phyloP scores from a whole-genome alignment of 768 basidiomycete species.

The Gloeophyllum trabeum region DNA sequence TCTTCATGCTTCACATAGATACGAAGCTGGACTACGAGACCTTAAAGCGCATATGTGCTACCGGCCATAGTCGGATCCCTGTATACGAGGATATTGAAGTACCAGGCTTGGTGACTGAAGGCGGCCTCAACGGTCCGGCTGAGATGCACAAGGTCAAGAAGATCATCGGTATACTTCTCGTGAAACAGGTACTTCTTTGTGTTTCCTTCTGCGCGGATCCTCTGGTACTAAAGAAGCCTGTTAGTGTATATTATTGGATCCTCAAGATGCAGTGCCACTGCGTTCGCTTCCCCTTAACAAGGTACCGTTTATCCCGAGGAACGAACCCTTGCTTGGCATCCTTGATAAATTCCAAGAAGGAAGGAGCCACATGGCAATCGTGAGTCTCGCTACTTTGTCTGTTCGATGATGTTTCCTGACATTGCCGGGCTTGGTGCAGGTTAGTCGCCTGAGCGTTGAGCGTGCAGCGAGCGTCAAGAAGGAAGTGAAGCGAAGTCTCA shows the following conservation, averaged over 20 bases:
- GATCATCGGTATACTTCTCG: constrained; percentile 78
- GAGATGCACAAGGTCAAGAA: constrained; percentile 53
- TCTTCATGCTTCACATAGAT: constrained; percentile 85
- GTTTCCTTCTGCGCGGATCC: not conserved
- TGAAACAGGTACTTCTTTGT: constrained; percentile 49
- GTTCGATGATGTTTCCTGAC: not conserved
- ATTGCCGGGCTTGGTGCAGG: too few relatives aligned
- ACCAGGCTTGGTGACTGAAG: constrained; percentile 2
- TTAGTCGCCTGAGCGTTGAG: constrained; percentile 20
- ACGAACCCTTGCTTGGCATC: constrained; percentile 76
- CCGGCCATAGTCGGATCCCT: constrained; percentile 13
- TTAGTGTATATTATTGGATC: constrained; percentile 72
- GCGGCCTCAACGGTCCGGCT: constrained; percentile 1
- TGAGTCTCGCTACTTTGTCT: constrained; percentile 48
- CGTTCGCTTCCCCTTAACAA: constrained; percentile 79
- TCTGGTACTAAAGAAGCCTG: not conserved
- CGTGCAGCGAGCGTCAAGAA: constrained; percentile 71
- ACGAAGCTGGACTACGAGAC: constrained; percentile 74
- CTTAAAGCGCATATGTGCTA: constrained; percentile 21
- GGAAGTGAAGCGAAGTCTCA: constrained; percentile 70
- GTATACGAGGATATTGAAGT: constrained; percentile 12
- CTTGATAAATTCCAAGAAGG: constrained; percentile 88
- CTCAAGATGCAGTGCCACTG: constrained; percentile 77
- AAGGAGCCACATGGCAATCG: constrained; percentile 86
- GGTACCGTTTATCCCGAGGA: constrained; percentile 77